phyloP scores from a whole-genome alignment of 768 basidiomycete species.

The Chalciporus sphaerocephalus region DNA sequence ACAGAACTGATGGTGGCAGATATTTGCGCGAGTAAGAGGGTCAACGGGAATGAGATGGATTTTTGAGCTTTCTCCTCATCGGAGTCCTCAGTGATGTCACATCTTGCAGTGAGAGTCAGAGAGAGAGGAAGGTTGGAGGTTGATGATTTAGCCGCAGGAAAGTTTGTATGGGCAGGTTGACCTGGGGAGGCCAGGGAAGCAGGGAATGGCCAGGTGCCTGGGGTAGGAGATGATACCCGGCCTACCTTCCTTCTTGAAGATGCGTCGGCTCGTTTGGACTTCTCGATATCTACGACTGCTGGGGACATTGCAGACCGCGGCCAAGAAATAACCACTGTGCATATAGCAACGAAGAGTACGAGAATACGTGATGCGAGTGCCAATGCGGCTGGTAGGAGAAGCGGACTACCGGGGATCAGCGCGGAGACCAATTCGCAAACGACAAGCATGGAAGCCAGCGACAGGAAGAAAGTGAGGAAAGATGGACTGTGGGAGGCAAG shows the following conservation, averaged over 20 bases:
- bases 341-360: constrained; percentile 16
- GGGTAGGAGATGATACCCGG: constrained; percentile 29
- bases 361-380: constrained; percentile 22
- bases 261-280: constrained; percentile 1
- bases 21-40: constrained; percentile 18
- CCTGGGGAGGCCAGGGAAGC: constrained; percentile 23
- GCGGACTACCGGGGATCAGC: constrained; percentile 22
- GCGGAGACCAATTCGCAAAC: constrained; percentile 26
- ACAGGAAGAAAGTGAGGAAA: constrained; percentile 14
- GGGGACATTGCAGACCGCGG: background rate
- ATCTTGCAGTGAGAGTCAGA: background rate
- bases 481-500: constrained; percentile 5
- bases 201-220: constrained; percentile 32
- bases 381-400: constrained; percentile 22
- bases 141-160: background rate
- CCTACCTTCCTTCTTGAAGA: constrained; percentile 4
- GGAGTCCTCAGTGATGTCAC: background rate
- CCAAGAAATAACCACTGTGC: constrained; percentile 6
- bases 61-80: background rate
- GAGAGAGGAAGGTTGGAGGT: constrained; percentile 3
- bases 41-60: constrained; percentile 5
- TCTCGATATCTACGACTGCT: constrained; percentile 12
- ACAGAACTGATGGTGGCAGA: constrained; percentile 24
- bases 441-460: constrained; percentile 20
- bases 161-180: background rate